Conservation (phyloP, 2,329 filamentous ascomycete species). For the Fusarium gaditjirri region DNA sequence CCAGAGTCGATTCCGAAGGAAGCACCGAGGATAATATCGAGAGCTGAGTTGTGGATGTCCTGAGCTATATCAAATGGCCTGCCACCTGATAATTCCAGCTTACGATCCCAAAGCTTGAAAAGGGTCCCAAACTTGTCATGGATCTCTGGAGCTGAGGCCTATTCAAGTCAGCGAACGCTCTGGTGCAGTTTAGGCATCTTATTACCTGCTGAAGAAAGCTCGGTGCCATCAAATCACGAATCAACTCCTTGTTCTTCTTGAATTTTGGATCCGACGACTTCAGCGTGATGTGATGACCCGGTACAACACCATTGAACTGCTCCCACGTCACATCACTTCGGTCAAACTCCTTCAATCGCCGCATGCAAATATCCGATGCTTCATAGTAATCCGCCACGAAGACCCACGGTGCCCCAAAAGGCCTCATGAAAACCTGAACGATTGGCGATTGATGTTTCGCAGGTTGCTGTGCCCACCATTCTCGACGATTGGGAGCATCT, state of each 20-base stretch:
- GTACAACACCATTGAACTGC: constrained; percentile 1
- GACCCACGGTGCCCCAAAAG: constrained; percentile 24
- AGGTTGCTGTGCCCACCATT: constrained; percentile 22
- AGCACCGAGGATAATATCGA: constrained; percentile 48
- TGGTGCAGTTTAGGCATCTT: too few relatives aligned
- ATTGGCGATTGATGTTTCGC: constrained; percentile 23
- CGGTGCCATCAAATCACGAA: constrained; percentile 32
- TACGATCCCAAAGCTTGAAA: constrained; percentile 48
- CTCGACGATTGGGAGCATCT: not conserved
- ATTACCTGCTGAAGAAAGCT: constrained; percentile 29
- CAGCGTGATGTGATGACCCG: constrained; percentile 13
- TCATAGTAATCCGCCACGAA: constrained; percentile 32
- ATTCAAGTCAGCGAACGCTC: not conserved
- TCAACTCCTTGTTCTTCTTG: constrained; percentile 36
- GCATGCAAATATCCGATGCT: constrained; percentile 26
- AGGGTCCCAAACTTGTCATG: constrained; percentile 45
- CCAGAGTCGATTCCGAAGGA: constrained; percentile 43
- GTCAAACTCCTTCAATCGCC: constrained; percentile 33
- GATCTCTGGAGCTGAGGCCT: constrained; percentile 47
- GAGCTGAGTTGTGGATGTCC: constrained; percentile 46
- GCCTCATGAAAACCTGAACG: constrained; percentile 26
- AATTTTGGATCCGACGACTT: constrained; percentile 19
- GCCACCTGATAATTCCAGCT: constrained; percentile 39
- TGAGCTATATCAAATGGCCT: constrained; percentile 45
- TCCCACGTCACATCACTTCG: not conserved